Evolutionary conservation across 1,139 yeast species (phyloP), one percentile per base, ranked within the genome.

Genomic region (Kodamaea sp.): DNA sequence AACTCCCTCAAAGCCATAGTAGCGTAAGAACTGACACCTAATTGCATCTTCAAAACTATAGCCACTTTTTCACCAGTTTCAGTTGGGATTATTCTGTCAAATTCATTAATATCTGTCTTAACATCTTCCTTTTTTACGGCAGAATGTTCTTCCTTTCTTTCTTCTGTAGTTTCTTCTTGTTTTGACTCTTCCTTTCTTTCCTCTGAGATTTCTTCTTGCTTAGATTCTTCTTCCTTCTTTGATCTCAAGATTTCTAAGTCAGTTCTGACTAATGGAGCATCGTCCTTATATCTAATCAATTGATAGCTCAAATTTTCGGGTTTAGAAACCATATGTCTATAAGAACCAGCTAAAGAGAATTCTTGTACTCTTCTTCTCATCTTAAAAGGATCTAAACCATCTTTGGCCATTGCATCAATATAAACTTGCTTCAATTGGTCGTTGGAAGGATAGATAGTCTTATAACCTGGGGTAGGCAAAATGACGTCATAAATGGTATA

Each of bases 1-100:
- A 84, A 78, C 58, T 92, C 98, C 54, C 98, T 75, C 40, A 94
- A 67, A 0, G 97, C 96, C 98, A 94, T 94, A 0, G 99, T 94
- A 2, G 99, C 99, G 61, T 94, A 94, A 5, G 95, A 83, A 34
- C 97, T 84, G 6, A 86, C 81, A 2, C 89, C 94, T 42, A 94
- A 70, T 57, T 82, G 85, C 73, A 94, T 73, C 50, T 75, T 81
- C 45, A 94, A 62, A 8, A 90, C 73, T 8, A 90, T 81, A 0
- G 96, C 97, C 2, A 73, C 67, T 44, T 77, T 81, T 2, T 44
- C 60, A 8, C 57, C 52, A 8, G 72, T 75, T 26, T 65, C 69
- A 9, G 35, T 43, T 8, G 31, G 31, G 27, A 63, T 53, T 15
- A 57, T 65, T 57, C 48, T 58, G 34, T 55, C 57, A 48, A 54